Conservation (phyloP, 2,329 filamentous ascomycete genomes). For the Pseudocercospora cruenta region DNA sequence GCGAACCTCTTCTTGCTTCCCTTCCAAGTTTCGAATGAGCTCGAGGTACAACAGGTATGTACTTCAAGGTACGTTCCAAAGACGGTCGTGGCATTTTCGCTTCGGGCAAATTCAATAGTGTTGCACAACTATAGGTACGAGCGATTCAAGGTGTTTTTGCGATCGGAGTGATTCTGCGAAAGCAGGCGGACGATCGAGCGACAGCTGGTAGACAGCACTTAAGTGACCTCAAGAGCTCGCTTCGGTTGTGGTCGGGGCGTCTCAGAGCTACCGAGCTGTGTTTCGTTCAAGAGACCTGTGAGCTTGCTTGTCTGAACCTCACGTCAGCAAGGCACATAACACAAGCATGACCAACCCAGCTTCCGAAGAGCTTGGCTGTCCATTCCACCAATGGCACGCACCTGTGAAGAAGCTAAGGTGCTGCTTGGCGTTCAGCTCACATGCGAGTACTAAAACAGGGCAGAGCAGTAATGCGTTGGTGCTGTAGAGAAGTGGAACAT, state of each 20-base stretch:
- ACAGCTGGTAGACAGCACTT: neutral
- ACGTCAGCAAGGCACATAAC: neutral
- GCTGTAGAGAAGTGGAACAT: neutral
- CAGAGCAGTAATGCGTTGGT: neutral
- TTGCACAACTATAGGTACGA: neutral
- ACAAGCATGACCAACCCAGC: slow-evolving; percentile 1
- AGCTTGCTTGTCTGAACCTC: slow-evolving; percentile 2
- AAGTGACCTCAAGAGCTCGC: neutral
- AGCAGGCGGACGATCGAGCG: neutral
- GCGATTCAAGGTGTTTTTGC: neutral
- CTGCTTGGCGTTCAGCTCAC: neutral
- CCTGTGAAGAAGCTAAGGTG: neutral
- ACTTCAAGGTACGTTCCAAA: slow-evolving; percentile 1
- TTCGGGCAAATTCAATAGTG: neutral
- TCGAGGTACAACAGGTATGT: slow-evolving; percentile 7
- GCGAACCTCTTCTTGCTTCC: slow-evolving; percentile 6
- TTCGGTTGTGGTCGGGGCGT: neutral
- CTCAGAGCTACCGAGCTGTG: neutral
- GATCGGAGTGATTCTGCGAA: neutral
- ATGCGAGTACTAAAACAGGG: neutral
- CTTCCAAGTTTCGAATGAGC: slow-evolving; percentile 7
- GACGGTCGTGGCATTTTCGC: slow-evolving; percentile 3
- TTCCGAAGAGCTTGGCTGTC: neutral
- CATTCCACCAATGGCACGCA: neutral
- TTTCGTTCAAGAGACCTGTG: neutral